Evolutionary conservation across 768 basidiomycete species (phyloP), one percentile per base, ranked within the genome.

Genomic region (Xerocomus brunneocitrinus): DNA sequence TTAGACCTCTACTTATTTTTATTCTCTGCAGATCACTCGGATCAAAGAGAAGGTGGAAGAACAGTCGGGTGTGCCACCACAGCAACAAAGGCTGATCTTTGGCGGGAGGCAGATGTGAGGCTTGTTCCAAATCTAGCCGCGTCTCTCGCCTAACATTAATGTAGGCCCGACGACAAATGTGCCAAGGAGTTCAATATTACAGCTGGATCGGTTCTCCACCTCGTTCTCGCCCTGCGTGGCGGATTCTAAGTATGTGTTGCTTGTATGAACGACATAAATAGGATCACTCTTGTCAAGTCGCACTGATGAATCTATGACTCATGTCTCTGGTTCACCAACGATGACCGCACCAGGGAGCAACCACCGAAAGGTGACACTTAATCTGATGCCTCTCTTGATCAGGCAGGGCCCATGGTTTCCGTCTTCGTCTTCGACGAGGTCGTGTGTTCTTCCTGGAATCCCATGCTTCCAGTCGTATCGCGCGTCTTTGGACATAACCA

Each of bases 11-110:
- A 24, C 22, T 12, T 16, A 61, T 42, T 16, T 54, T 39, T 35
- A 25, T 38, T 28, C 45, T 22, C 34, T 48, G 16, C 67, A 98
- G 95, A 91, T 97, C 64, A 77, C 83, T 43, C 83, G 90, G 61
- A 93, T 98, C 73, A 98, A 98, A 76, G 94, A 95, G 79, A 90
- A 91, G 70, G 92, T 98, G 8, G 95, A 98, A 71, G 95, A 98
- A 76, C 95, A 98, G 74, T 94, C 93, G 6, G 95, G 95, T 59
- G 95, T 98, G 39, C 95, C 95, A 24, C 95, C 95, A 56, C 90
- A 79, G 40, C 95, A 98, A 71, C 95, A 98, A 71, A 84, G 95
- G 53, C 72, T 98, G 64, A 98, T 98, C 68, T 97, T 87, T 69
- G 73, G 82, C 64, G 95, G 95, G 32, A 84, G 94, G 65, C 95